Evolutionary conservation across 192 early-diverging fungal genomes (phyloP).

Genomic region (Thamnidium elegans): DNA sequence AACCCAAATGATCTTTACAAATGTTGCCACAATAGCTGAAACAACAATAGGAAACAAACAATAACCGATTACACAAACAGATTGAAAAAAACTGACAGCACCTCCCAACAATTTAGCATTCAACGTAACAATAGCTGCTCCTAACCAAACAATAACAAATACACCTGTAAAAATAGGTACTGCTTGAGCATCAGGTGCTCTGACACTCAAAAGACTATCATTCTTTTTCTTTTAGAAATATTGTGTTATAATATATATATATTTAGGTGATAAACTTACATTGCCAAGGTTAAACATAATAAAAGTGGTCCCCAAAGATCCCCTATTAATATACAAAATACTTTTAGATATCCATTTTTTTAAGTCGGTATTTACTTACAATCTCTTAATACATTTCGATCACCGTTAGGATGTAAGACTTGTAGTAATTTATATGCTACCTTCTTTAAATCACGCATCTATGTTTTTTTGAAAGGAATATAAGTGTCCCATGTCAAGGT

Average conservation of each 20-base stretch:
- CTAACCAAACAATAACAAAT: constrained; percentile 92
- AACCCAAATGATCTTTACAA: constrained; percentile 64
- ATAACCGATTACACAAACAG: constrained; percentile 95
- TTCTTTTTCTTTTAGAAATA: no score
- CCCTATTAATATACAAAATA: constrained; percentile 61
- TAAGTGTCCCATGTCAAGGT: no score
- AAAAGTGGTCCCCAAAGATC: constrained; percentile 95
- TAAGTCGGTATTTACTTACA: constrained; percentile 45
- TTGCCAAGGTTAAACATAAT: constrained; percentile 85
- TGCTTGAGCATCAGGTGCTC: constrained; percentile 78
- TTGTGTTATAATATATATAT: neutral
- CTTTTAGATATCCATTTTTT: neutral
- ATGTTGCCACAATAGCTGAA: constrained; percentile 69
- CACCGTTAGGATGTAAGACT: constrained; percentile 65
- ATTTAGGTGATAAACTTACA: constrained; percentile 27
- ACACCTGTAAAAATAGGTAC: constrained; percentile 85
- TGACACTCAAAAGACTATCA: constrained; percentile 62
- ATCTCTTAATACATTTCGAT: constrained; percentile 67
- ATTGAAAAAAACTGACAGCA: constrained; percentile 93
- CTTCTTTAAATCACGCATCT: constrained; percentile 70
- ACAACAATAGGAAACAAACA: constrained; percentile 91
- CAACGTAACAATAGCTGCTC: constrained; percentile 88
- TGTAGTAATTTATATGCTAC: constrained; percentile 70
- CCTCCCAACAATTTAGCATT: constrained; percentile 95
- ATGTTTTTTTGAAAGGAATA: constrained; percentile 2